phyloP scores from a whole-genome alignment of 805 yeast genomes.

The Ogataea salicorniae region DNA sequence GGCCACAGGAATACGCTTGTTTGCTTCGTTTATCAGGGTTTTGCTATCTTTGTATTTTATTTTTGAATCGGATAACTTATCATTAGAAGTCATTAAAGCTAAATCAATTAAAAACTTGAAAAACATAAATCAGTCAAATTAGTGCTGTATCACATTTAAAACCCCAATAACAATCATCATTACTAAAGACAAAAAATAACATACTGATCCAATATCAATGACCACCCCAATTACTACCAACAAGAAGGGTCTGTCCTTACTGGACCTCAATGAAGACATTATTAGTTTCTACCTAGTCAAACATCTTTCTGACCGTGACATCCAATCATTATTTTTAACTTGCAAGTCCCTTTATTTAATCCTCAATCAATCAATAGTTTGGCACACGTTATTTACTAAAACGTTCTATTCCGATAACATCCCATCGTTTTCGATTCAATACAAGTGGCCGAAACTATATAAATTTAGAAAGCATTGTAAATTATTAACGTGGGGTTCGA shows the following conservation, averaged over 20 bases:
- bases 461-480: constrained; percentile 34
- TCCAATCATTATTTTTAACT: constrained; percentile 35
- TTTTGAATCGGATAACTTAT: too few species aligned
- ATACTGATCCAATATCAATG: too few species aligned
- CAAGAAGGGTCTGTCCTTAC: background rate
- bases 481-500: constrained; percentile 49
- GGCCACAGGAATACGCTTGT: too few species aligned
- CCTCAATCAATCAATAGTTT: constrained; percentile 37
- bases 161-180: too few species aligned
- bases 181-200: too few species aligned
- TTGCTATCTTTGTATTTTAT: too few species aligned
- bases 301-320: constrained; percentile 34
- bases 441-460: constrained; percentile 49
- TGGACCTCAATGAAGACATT: constrained; percentile 38
- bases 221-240: background rate
- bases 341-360: constrained; percentile 33
- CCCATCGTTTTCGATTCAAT: constrained; percentile 32
- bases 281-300: constrained; percentile 32
- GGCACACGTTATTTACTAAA: constrained; percentile 40
- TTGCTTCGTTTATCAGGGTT: too few species aligned
- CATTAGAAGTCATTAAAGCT: too few species aligned
- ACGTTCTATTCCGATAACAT: constrained; percentile 42
- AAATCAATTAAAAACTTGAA: too few species aligned
- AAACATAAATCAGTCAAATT: too few species aligned
- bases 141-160: too few species aligned